Evolutionary conservation across 164 flowering plant genomes (phyloP), one percentile per base, ranked within the genome.

Genomic region (Litsea cubeba): DNA sequence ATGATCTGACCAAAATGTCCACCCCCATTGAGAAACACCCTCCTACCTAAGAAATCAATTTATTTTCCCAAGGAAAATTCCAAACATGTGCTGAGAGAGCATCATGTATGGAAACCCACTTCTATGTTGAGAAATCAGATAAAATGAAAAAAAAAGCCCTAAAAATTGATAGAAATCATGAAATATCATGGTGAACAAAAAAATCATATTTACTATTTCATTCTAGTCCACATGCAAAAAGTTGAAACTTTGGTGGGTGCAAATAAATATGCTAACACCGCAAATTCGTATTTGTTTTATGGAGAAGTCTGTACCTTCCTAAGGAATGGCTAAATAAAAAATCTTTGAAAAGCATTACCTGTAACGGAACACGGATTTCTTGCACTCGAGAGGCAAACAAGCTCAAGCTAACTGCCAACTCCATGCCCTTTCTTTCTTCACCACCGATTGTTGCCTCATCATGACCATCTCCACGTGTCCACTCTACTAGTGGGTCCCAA

Each of bases 401-500:
- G 77, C 99, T 95, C 87, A 95, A 88, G 85, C 99, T 95, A 62
- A 93, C 99, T 35, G 98, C 98, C 82, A 93, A 86, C 83, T 95
- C 99, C 99, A 95, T 95, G 81, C 99, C 99, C 82, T 91, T 95
- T 81, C 98, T 88, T 85, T 95, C 99, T 78, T 95, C 99, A 74
- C 99, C 99, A 73, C 90, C 96, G 79, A 95, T 87, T 68, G 96
- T 90, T 51, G 99, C 98, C 80, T 95, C 99, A 84, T 95, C 99
- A 86, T 89, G 99, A 81, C 87, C 83, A 79, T 95, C 97, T 69
- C 93, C 99, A 65, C 97, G 88, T 76, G 99, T 91, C 99, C 99
- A 95, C 81, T 95, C 99, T 65, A 91, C 93, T 60, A 95, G 92
- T 58, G 99, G 99, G 84, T 95, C 98, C 99, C 99, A 95, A 32